Conservation (phyloP, 2,329 filamentous ascomycete genomes). For the Lithohypha guttulata region DNA sequence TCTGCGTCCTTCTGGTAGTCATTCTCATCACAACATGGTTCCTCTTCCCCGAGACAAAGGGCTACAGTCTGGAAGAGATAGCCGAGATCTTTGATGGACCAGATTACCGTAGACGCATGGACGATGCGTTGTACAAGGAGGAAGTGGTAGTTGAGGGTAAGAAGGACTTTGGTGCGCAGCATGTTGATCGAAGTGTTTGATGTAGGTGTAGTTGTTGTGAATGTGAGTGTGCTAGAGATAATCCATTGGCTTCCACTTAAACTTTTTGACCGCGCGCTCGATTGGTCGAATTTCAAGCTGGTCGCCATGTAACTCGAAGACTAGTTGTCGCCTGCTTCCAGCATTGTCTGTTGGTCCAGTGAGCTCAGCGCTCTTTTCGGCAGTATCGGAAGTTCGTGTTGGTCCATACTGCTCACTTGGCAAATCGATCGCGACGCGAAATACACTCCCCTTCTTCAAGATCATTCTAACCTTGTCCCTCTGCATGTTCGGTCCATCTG, state of each 20-base stretch:
- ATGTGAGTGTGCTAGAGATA: conserved; percentile 65
- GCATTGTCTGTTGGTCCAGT: neutral
- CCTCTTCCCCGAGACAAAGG: conserved; percentile 25
- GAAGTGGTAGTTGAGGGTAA: neutral
- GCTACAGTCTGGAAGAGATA: conserved; percentile 25
- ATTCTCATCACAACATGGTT: conserved; percentile 21
- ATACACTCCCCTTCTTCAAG: conserved; percentile 83
- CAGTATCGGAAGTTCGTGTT: conserved; percentile 7
- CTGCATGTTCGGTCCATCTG: neutral
- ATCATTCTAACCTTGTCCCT: conserved; percentile 36
- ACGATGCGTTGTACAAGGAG: neutral
- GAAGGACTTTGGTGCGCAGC: neutral
- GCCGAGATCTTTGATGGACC: conserved; percentile 23
- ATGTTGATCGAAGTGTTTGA: conserved; percentile 1
- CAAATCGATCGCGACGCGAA: conserved; percentile 60
- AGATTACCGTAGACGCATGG: neutral
- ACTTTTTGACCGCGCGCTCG: conserved; percentile 82
- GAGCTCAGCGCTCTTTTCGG: conserved; percentile 4
- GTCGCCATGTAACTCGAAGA: conserved; percentile 78
- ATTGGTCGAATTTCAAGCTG: conserved; percentile 74
- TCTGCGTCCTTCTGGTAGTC: conserved; percentile 23
- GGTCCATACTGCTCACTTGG: conserved; percentile 14
- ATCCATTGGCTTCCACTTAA: conserved; percentile 70
- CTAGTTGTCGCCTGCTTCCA: conserved; percentile 39
- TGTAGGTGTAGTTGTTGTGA: neutral